phyloP scores from a whole-genome alignment of 2,329 filamentous ascomycete species.

The Penicillium freii region DNA sequence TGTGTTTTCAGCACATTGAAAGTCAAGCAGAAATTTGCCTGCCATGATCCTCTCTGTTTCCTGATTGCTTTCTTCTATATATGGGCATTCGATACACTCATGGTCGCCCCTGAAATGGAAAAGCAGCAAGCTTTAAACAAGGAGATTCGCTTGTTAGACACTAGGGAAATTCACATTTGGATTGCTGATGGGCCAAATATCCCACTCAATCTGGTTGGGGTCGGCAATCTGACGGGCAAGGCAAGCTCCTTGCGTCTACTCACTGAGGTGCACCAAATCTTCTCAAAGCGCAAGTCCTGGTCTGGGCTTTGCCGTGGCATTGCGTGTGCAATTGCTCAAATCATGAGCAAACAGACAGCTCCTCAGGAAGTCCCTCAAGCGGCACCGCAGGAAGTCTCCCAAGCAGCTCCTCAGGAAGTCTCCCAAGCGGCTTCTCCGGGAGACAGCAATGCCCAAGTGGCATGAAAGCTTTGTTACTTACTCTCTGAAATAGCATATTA shows the following conservation, averaged over 20 bases:
- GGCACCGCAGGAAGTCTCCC: neutral
- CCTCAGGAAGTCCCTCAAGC: neutral
- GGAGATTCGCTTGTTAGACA: neutral
- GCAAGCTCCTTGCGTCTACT: neutral
- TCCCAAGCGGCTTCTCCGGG: too few relatives aligned
- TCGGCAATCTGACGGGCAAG: neutral
- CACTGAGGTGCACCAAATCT: neutral
- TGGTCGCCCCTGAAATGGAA: neutral
- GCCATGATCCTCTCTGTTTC: conserved; percentile 3
- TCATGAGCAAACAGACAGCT: neutral
- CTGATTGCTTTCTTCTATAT: conserved; percentile 1
- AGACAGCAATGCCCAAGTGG: neutral
- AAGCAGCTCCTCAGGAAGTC: neutral
- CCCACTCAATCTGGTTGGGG: neutral
- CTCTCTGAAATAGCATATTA: neutral
- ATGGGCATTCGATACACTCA: neutral
- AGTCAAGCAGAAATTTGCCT: neutral
- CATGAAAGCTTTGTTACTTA: neutral
- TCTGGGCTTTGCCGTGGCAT: neutral
- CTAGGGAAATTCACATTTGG: neutral
- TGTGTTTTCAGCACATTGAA: conserved; percentile 2
- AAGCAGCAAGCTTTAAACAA: neutral
- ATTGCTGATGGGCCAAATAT: neutral
- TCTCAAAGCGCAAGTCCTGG: neutral
- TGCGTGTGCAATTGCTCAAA: neutral